These are phyloP conservation scores for Agrocybe pediades DNA, from an alignment of 768 basidiomycete genomes.

Conservation along the genomic window DNA sequence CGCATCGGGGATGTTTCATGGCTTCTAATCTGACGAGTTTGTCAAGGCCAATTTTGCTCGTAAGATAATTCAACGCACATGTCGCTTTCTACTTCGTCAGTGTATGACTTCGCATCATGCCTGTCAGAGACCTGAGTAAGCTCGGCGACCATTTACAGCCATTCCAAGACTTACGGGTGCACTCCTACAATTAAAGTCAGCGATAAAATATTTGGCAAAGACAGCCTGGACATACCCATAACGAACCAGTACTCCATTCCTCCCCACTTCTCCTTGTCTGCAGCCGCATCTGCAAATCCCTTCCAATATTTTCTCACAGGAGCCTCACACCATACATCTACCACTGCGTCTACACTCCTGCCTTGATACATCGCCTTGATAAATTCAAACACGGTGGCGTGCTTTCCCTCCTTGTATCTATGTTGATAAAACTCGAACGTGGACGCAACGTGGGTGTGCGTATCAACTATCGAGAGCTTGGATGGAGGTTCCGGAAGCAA, in stretches of 20 bases:
- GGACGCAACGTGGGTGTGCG: conserved; percentile 77
- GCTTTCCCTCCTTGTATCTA: conserved; percentile 58
- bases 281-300: conserved; percentile 70
- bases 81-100: conserved; percentile 64
- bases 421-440: conserved; percentile 63
- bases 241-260: conserved; percentile 81
- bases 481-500: conserved; percentile 39
- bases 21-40: conserved; percentile 62
- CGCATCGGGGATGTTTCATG: conserved; percentile 78
- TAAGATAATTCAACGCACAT: conserved; percentile 50
- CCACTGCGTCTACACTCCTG: conserved; percentile 60
- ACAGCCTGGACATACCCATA: conserved; percentile 56
- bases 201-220: not conserved
- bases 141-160: no score
- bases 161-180: conserved; percentile 69
- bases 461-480: conserved; percentile 63
- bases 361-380: conserved; percentile 57
- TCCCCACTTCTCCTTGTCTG: conserved; percentile 49
- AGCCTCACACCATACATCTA: conserved; percentile 89
- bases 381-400: conserved; percentile 61
- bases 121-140: no score
- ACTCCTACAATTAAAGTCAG: conserved; percentile 55
- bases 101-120: conserved; percentile 73
- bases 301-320: conserved; percentile 64
- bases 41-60: conserved; percentile 88